Evolutionary conservation across 2,329 filamentous ascomycete genomes (phyloP), one percentile per base, ranked within the genome.

Genomic region (Volutella citrinella): DNA sequence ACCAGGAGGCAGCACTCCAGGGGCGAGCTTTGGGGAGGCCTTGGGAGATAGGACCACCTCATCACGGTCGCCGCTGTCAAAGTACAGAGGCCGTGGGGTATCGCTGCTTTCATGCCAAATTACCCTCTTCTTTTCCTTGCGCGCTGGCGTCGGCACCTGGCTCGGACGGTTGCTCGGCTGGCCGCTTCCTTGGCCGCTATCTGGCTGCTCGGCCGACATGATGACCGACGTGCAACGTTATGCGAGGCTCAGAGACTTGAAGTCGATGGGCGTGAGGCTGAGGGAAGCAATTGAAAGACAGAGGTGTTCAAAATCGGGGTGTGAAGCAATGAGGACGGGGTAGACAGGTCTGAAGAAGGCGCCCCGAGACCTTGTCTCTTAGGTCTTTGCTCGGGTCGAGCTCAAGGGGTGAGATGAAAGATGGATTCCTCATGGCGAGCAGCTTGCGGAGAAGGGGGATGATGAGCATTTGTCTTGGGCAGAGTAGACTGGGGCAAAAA

Each of bases 41-140:
- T 48, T 42, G 7, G 51, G 54, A 9, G 59, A 61, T 27, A 48
- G 40, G 24, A 46, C 34, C 19, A 31, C 42, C 29, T 53, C 38
- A 12, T 52, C 42, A n/a, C n/a, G n/a, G 10, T 40, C 32, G 42
- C 20, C 20, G 20, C 20, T 22, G 20, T 18, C 32, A 34, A 32
- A 43, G 32, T 12, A 12, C 8, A 8, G 20, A 9, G 20, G 12
- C 9, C 9, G 9, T 22, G 25, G 34, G 25, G 45, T 52, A 26
- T 54, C 48, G 31, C 54, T 56, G 43, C 51, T 58, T 28, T 56
- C 49, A 34, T 60, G 59, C 38, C 60, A 67, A 30, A 56, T 63
- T 11, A 67, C 64, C 26, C 57, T 55, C 54, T 67, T 67, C 56
- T 67, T 67, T 31, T 61, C 59, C 43, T 51, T 65, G 30, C 51